Evolutionary conservation across 2,329 filamentous ascomycete species (phyloP).

Genomic region (Fusarium drepaniforme): DNA sequence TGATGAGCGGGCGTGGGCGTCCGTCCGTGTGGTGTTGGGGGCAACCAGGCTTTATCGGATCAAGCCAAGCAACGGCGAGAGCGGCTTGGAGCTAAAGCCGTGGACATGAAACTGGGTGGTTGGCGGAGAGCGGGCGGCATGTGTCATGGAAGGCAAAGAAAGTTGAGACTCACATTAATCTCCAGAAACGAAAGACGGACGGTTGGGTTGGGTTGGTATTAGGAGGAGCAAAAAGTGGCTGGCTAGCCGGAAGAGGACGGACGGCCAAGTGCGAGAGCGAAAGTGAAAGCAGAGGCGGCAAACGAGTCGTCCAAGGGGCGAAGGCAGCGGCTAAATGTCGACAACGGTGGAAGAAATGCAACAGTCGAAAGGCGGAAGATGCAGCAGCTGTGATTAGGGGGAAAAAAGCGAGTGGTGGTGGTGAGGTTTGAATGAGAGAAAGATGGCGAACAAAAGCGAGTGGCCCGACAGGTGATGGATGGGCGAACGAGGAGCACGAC

Average conservation of each 20-base stretch:
- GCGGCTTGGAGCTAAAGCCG: conserved; percentile 20
- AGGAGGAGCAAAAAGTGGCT: conserved; percentile 41
- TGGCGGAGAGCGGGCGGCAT: conserved; percentile 46
- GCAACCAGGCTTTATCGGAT: conserved; percentile 37
- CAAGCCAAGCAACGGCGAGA: conserved; percentile 10
- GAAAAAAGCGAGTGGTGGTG: conserved; percentile 38
- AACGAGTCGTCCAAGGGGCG: conserved; percentile 24
- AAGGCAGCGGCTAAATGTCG: conserved; percentile 30
- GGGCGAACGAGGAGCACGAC: conserved; percentile 25
- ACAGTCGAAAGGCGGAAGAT: conserved; percentile 21
- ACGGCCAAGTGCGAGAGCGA: conserved; percentile 37
- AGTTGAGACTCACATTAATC: conserved; percentile 54
- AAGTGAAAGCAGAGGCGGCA: conserved; percentile 29
- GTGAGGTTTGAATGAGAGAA: conserved; percentile 44
- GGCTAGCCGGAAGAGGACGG: conserved; percentile 38
- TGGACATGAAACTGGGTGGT: conserved; percentile 41
- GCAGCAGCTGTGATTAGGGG: conserved; percentile 36
- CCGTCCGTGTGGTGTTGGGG: conserved; percentile 19
- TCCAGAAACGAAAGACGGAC: conserved; percentile 42
- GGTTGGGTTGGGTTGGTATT: conserved; percentile 38
- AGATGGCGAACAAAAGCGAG: conserved; percentile 31
- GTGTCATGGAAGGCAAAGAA: conserved; percentile 45
- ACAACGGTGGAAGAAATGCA: conserved; percentile 36
- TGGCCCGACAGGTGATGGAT: conserved; percentile 36
- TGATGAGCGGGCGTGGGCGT: conserved; percentile 3